Evolutionary conservation across 495 filamentous ascomycete species (phyloP), one percentile per base, ranked within the genome.

Genomic region (Glarea lozoyensis): DNA sequence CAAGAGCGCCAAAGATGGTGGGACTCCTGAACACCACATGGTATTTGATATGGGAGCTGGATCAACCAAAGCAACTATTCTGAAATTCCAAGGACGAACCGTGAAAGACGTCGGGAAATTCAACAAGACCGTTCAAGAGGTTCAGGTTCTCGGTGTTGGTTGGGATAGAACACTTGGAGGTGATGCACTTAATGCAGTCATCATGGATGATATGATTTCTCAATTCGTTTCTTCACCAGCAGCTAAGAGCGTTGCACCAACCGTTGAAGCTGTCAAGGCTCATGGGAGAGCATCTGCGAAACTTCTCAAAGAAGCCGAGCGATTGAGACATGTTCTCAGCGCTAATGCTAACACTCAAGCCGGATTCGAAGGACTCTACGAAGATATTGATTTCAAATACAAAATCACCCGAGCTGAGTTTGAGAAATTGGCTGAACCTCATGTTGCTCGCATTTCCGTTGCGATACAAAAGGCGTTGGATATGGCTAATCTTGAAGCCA

Each of bases 31-130:
- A 60, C 76, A 84, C 54, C 87, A 99, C 58, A 69, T 99, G 56
- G 76, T 99, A 13, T 97, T 88, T 52, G 93, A 99, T 54, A 96
- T 97, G 89, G 92, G 92, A 45, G 92, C 92, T 54, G 92, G 92
- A 7, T 94, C 87, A n/a, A 86, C 93, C 12, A 94, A 87, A 44
- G 92, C 90, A n/a, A 93, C 88, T 6, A 70, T 99, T 13, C 57
- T 99, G 58, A 82, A 76, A 53, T 94, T 97, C 67, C 89, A 94
- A 59, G 85, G 83, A 55, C 78, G 78, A 50, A 82, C 72, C 4
- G 84, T 97, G 36, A 99, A 96, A 68, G 88, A 95, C 56, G 66
- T 93, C 45, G 89, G 92, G 33, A 83, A 81, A 53, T 93, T 77
- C 72, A 99, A 94, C 68, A 99, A 99, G 71, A 94, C 89, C 10